These are phyloP conservation scores for Furcasterigmium sp. DNA, from an alignment of 2,329 filamentous ascomycete species.

Conservation along the genomic window DNA sequence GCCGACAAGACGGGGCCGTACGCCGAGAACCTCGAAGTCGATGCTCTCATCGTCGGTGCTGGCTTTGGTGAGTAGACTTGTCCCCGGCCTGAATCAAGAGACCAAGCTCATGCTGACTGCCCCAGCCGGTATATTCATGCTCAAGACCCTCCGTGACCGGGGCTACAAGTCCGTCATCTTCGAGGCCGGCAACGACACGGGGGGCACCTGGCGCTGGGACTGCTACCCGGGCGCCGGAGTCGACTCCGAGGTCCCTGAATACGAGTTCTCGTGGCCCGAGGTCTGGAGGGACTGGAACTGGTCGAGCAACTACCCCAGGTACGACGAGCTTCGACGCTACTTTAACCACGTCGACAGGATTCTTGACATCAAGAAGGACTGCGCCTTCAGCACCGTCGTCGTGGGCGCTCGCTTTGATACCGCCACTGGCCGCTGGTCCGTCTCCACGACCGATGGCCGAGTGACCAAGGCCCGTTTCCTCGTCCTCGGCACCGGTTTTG, in stretches of 20 bases:
- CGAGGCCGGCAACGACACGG: conserved; percentile 45
- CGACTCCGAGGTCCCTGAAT: conserved; percentile 48
- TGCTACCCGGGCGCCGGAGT: conserved; percentile 49
- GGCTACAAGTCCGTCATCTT: conserved; percentile 43
- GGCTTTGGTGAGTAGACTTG: conserved; percentile 29
- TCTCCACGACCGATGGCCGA: conserved; percentile 44
- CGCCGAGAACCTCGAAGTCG: conserved; percentile 35
- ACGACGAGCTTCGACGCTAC: conserved; percentile 47
- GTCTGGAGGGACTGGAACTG: conserved; percentile 53
- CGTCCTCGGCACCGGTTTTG: conserved; percentile 48
- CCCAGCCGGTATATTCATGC: conserved; percentile 37
- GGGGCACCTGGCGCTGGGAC: conserved; percentile 53
- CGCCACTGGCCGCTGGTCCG: conserved; percentile 38
- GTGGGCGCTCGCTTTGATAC: conserved; percentile 46
- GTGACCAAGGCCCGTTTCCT: conserved; percentile 44
- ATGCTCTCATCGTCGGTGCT: conserved; percentile 38
- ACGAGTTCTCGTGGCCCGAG: conserved; percentile 47
- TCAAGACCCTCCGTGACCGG: conserved; percentile 44
- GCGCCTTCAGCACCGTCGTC: conserved; percentile 50
- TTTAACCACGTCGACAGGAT: conserved; percentile 55
- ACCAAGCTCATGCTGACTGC: no score
- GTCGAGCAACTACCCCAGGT: conserved; percentile 45
- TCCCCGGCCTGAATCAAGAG: background rate
- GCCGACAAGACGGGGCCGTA: conserved; percentile 29
- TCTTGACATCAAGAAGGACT: conserved; percentile 50